Conservation (phyloP, 371 early-diverging fungal species). For the Apophysomyces ossiformis region DNA sequence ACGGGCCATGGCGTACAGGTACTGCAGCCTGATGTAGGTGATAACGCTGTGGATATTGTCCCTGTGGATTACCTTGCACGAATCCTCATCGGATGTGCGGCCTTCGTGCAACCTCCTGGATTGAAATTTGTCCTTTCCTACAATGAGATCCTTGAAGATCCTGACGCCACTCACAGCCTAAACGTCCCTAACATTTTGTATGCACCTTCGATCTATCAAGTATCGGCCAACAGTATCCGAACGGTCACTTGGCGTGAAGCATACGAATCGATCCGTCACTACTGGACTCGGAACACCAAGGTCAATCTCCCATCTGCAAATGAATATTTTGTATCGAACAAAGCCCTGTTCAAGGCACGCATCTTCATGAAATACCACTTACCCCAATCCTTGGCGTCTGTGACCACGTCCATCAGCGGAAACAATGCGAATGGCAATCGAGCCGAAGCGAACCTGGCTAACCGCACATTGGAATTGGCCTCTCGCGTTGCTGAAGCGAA, state of each 20-base stretch:
- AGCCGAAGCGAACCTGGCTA: constrained; percentile 23
- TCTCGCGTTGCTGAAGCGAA: constrained; percentile 39
- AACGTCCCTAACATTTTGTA: constrained; percentile 33
- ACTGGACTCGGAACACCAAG: constrained; percentile 50
- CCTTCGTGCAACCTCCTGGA: constrained; percentile 37
- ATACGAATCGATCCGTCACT: constrained; percentile 41
- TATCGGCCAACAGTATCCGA: constrained; percentile 31
- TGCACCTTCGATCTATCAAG: constrained; percentile 52
- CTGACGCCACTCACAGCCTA: constrained; percentile 22
- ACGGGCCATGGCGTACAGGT: constrained; percentile 46
- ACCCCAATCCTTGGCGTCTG: constrained; percentile 38
- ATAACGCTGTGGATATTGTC: constrained; percentile 53
- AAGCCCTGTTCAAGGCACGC: constrained; percentile 42
- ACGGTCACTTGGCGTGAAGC: constrained; percentile 37
- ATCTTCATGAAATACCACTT: constrained; percentile 48
- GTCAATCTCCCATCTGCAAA: constrained; percentile 32
- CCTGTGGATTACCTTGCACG: constrained; percentile 58
- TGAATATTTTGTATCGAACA: constrained; percentile 46
- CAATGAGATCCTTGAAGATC: constrained; percentile 40
- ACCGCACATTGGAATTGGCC: constrained; percentile 40
- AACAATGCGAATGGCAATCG: constrained; percentile 13
- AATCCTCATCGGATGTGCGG: constrained; percentile 38
- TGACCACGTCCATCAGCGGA: constrained; percentile 27
- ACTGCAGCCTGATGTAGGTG: constrained; percentile 43
- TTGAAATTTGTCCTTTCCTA: constrained; percentile 47